phyloP scores from a whole-genome alignment of 2,329 filamentous ascomycete genomes.

The Xylariaceae sp. region DNA sequence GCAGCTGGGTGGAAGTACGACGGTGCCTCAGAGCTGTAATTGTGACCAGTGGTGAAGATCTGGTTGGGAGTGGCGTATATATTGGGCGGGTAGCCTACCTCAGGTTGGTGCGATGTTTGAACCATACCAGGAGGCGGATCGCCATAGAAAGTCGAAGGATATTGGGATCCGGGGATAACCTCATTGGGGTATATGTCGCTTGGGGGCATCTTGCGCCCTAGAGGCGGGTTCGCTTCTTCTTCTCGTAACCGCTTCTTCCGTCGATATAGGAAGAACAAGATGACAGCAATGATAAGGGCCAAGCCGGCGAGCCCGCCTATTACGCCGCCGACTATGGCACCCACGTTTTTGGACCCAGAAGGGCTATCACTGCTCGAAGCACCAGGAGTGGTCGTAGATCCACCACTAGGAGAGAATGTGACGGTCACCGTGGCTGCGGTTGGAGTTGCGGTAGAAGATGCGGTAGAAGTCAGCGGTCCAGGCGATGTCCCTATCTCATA shows the following conservation, averaged over 20 bases:
- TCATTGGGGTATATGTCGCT: conserved; percentile 22
- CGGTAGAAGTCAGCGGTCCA: conserved; percentile 7
- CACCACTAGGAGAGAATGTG: conserved; percentile 6
- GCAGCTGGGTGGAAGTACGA: neutral
- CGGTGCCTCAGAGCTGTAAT: conserved; percentile 6
- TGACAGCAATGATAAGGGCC: conserved; percentile 21
- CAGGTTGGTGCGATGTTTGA: conserved; percentile 17
- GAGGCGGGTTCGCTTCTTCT: conserved; percentile 9
- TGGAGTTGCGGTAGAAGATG: conserved; percentile 9
- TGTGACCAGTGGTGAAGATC: conserved; percentile 5
- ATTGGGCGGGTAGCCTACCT: conserved; percentile 12
- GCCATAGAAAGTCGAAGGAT: conserved; percentile 27
- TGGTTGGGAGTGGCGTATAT: conserved; percentile 12
- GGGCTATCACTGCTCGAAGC: conserved; percentile 1
- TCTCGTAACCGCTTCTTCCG: conserved; percentile 13
- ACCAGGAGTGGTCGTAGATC: conserved; percentile 12
- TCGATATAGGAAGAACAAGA: conserved; percentile 24
- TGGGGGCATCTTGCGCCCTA: conserved; percentile 16
- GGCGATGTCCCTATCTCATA: conserved; percentile 22
- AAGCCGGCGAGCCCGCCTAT: conserved; percentile 26
- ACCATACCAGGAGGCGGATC: conserved; percentile 27
- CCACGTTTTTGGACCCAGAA: conserved; percentile 16
- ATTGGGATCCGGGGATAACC: conserved; percentile 24
- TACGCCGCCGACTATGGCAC: conserved; percentile 28
- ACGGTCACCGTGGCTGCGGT: conserved; percentile 21